A percentile compares a stretch with the other conserved stretches of the same genome.
These are phyloP conservation scores for Tetrahymena malaccensis DNA, from an alignment of 73 alveolate species.

Conservation along the genomic window DNA sequence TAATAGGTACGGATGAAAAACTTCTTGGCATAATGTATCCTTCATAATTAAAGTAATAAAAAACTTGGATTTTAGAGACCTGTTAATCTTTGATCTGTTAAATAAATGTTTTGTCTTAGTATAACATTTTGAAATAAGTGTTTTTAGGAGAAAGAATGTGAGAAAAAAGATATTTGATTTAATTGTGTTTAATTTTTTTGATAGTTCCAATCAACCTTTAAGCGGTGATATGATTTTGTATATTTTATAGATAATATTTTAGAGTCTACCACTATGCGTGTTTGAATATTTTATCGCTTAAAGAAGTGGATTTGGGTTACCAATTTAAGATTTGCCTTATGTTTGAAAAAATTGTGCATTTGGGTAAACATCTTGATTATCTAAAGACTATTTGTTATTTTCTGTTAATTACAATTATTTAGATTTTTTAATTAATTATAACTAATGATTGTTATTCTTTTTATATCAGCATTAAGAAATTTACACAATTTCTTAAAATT, in stretches of 20 bases:
- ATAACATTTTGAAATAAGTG: neutral
- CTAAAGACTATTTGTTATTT: neutral
- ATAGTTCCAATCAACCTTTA: neutral
- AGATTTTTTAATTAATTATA: neutral
- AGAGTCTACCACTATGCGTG: neutral
- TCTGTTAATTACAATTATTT: neutral
- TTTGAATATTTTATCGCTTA: neutral
- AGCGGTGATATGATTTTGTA: neutral
- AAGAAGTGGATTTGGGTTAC: neutral
- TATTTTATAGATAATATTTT: neutral
- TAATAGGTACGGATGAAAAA: neutral
- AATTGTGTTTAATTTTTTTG: neutral
- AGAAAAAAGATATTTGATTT: neutral
- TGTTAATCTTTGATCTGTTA: neutral
- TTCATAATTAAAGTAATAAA: neutral
- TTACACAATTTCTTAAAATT: neutral
- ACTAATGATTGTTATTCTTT: neutral
- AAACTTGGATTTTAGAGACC: neutral
- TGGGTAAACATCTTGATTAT: neutral
- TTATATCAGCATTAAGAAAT: neutral
- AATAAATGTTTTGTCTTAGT: neutral
- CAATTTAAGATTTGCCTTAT: neutral
- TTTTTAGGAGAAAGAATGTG: neutral
- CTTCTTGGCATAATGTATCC: neutral
- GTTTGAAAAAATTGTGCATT: neutral